These are phyloP conservation scores for Candida sp. DNA, from an alignment of 1,139 yeast species.

Conservation along the genomic window DNA sequence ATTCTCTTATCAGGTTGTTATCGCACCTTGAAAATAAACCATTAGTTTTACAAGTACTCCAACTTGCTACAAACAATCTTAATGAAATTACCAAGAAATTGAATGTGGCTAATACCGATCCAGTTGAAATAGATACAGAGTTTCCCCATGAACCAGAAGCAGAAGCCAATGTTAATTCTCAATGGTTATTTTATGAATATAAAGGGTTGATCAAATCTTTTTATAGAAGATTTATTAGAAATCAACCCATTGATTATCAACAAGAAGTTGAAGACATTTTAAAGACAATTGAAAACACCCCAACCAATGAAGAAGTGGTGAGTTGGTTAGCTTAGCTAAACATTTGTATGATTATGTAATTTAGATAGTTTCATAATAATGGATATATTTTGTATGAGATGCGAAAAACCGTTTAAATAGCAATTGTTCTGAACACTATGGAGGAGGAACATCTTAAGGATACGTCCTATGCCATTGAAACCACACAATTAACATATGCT, in stretches of 20 bases:
- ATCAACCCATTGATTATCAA: conserved; percentile 13
- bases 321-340: conserved; percentile 20
- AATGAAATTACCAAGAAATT: conserved; percentile 24
- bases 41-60: conserved; percentile 30
- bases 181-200: conserved; percentile 45
- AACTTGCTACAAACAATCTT: conserved; percentile 33
- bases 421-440: background rate
- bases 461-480: conserved; percentile 52
- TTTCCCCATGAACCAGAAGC: conserved; percentile 21
- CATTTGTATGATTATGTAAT: background rate
- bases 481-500: conserved; percentile 63
- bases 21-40: conserved; percentile 12
- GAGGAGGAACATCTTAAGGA: conserved; percentile 8
- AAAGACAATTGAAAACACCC: conserved; percentile 20
- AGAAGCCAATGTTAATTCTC: conserved; percentile 26
- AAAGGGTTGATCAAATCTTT: conserved; percentile 40
- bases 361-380: background rate
- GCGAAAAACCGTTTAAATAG: background rate
- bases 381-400: background rate
- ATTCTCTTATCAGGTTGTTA: conserved; percentile 38
- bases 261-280: conserved; percentile 21
- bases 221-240: conserved; percentile 27
- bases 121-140: conserved; percentile 22
- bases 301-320: conserved; percentile 23
- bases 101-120: conserved; percentile 18